These are phyloP conservation scores for Zygotorulaspora danielsina DNA, from an alignment of 805 yeast species.

Conservation along the genomic window DNA sequence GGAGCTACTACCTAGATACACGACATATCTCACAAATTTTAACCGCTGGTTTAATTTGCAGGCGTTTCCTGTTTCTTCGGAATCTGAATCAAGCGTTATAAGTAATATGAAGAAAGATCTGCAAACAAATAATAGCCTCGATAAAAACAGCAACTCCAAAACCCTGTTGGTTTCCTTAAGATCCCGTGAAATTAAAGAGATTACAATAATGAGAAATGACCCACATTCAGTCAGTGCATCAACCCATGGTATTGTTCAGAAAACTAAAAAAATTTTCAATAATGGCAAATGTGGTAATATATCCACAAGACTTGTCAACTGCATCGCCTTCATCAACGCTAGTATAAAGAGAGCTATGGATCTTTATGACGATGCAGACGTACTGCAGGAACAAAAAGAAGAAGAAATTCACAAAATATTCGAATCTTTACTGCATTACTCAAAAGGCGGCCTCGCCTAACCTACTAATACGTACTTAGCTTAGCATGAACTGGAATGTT, in stretches of 20 bases:
- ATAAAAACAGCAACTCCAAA: slow-evolving; percentile 14
- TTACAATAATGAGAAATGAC: slow-evolving; percentile 27
- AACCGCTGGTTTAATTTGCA: slow-evolving; percentile 41
- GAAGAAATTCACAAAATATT: slow-evolving; percentile 16
- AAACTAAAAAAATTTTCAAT: slow-evolving; percentile 27
- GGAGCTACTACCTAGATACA: slow-evolving; percentile 30
- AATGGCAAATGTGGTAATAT: slow-evolving; percentile 27
- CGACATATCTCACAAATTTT: slow-evolving; percentile 29
- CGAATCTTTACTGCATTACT: slow-evolving; percentile 15
- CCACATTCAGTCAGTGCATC: slow-evolving; percentile 4
- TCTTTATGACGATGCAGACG: slow-evolving; percentile 20
- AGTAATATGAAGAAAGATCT: slow-evolving; percentile 53
- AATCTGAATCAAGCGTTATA: slow-evolving; percentile 46
- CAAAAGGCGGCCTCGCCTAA: not conserved
- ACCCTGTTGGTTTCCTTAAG: slow-evolving; percentile 37
- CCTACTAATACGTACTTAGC: too few species aligned
- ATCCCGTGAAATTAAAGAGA: slow-evolving; percentile 38
- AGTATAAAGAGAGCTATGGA: slow-evolving; percentile 24
- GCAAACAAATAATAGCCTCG: slow-evolving; percentile 15
- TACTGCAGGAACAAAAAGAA: slow-evolving; percentile 11
- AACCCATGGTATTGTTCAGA: slow-evolving; percentile 23
- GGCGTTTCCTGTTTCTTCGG: slow-evolving; percentile 49
- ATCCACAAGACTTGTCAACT: slow-evolving; percentile 20
- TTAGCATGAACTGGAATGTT: too few species aligned
- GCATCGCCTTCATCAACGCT: slow-evolving; percentile 21